A percentile compares a stretch with the other conserved stretches of the same genome.
These are phyloP conservation scores for Blastobotrys ciferrii DNA, from an alignment of 1,139 yeast species.

Conservation along the genomic window DNA sequence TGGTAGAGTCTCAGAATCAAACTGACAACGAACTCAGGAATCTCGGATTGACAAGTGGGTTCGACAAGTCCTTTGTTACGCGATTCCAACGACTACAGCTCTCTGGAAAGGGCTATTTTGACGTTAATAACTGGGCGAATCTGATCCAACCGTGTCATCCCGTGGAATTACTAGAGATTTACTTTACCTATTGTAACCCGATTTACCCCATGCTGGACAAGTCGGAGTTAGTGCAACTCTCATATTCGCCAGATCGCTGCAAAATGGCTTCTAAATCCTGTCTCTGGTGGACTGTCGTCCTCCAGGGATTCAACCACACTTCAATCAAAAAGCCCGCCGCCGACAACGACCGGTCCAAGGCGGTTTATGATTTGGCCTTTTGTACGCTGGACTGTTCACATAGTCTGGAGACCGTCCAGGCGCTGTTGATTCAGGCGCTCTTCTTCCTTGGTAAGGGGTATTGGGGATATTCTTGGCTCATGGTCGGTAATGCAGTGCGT, in stretches of 20 bases:
- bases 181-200: neutral
- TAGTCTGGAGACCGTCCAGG: neutral
- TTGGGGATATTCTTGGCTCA: neutral
- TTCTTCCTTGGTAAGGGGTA: neutral
- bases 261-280: neutral
- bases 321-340: neutral
- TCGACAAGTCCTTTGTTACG: neutral
- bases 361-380: neutral
- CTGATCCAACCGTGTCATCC: neutral
- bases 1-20: neutral
- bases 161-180: neutral
- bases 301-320: neutral
- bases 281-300: neutral
- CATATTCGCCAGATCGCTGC: neutral
- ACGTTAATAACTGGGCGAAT: neutral
- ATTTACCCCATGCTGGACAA: neutral
- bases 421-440: neutral
- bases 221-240: neutral
- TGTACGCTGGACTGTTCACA: neutral
- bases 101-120: neutral
- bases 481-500: neutral
- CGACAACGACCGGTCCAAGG: neutral
- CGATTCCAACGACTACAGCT: neutral
- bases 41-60: conserved; percentile 6
- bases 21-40: neutral